Conservation (phyloP, 768 basidiomycete genomes). For the Crassisporium funariophilum region DNA sequence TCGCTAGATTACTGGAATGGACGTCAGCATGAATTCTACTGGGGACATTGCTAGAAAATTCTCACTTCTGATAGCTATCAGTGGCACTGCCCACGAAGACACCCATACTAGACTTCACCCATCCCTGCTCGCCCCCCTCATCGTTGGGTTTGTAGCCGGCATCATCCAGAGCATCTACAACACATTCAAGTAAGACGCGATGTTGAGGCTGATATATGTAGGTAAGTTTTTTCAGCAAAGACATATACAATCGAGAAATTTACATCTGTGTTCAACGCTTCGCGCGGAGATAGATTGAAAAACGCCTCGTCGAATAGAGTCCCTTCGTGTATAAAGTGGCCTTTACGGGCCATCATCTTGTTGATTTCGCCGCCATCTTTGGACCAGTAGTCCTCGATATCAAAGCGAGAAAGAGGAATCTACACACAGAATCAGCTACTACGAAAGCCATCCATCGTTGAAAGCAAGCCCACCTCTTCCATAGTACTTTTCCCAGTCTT, state of each 20-base stretch:
- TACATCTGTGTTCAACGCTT: background rate
- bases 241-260: no score
- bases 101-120: background rate
- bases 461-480: background rate
- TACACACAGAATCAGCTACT: background rate
- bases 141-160: background rate
- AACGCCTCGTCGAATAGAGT: background rate
- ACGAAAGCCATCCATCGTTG: background rate
- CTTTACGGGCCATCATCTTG: background rate
- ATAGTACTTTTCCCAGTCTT: background rate
- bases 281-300: background rate
- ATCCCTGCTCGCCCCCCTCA: background rate
- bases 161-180: background rate
- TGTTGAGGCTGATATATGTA: no score
- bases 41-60: background rate
- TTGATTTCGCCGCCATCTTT: background rate
- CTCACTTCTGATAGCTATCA: background rate
- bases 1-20: background rate
- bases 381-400: background rate
- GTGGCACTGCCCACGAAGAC: background rate
- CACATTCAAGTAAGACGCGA: background rate
- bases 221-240: no score
- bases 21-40: background rate
- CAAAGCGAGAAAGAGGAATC: background rate
- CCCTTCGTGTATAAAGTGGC: background rate